Evolutionary conservation across 305 asterid species (phyloP), one percentile per base, ranked within the genome.

Genomic region (Fraxinus greggii): DNA sequence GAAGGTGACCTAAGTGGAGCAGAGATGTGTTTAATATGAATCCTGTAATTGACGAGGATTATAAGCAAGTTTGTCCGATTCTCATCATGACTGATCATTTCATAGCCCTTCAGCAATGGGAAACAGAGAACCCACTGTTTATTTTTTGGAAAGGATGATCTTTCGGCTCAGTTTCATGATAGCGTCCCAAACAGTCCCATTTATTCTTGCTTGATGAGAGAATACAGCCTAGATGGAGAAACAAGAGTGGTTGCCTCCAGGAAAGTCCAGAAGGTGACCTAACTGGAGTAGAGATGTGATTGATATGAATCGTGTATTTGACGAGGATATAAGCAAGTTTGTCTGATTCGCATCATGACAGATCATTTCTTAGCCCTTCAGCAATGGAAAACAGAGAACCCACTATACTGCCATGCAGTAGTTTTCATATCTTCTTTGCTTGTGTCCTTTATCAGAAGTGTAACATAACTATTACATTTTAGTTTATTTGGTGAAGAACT

Each of bases 361-460:
- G 32, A n/a, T n/a, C 13, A 73, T n/a, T 17, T 13, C 28, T 5
- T 5, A 17, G 40, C 12, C 24, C 45, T 73, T 17, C 28, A 35
- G 45, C 31, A 21, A 56, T 56, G 45, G 31, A 74, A 0, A 75
- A 21, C 35, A 38, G 65, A 63, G 36, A 76, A 81, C 13, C 36
- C 38, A 19, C 63, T 54, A 42, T 61, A 72, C 63, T 73, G 48
- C 79, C 65, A 9, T 81, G 59, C 75, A 61, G 79, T 65, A 74
- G 51, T 75, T 69, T 15, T 69, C 38, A 9, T 4, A 67, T 67
- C 21, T 10, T 67, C 38, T 67, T 67, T 67, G 36, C 35, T 4
- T 69, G 79, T 85, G 48, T 85, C 63, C 84, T 83, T 67, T 15
- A 13, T 12, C 75, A 28, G 3, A 40, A 40, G 10, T 31, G 23